Percentiles rank a stretch among this genome's conserved stretches.
These are phyloP conservation scores for Meripilus lineatus DNA, from an alignment of 1,284 basidiomycete genomes.

Conservation along the genomic window DNA sequence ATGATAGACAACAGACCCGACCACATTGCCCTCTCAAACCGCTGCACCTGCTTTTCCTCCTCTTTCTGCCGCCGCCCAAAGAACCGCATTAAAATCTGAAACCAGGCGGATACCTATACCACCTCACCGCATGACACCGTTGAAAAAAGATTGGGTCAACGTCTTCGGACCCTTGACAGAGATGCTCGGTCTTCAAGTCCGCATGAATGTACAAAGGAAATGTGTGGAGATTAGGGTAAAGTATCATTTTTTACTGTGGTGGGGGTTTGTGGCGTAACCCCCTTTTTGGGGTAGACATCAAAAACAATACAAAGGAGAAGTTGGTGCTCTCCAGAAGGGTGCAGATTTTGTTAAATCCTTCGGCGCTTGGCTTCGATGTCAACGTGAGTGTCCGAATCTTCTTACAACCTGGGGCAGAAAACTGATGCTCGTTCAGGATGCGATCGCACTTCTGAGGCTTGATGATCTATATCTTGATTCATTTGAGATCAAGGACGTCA, in stretches of 20 bases:
- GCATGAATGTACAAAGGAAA: slow-evolving; percentile 91
- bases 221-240: slow-evolving; percentile 87
- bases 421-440: slow-evolving; percentile 56
- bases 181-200: slow-evolving; percentile 89
- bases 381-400: slow-evolving; percentile 63
- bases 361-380: slow-evolving; percentile 90
- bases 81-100: slow-evolving; percentile 67
- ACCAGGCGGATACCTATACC: slow-evolving; percentile 85
- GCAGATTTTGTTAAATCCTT: slow-evolving; percentile 97
- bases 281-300: slow-evolving; percentile 63
- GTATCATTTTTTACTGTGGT: neutral
- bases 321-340: slow-evolving; percentile 93
- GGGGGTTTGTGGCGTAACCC: neutral
- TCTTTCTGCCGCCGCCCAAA: slow-evolving; percentile 53
- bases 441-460: slow-evolving; percentile 89
- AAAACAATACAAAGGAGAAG: slow-evolving; percentile 91
- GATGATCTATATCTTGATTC: slow-evolving; percentile 98
- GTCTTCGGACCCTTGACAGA: slow-evolving; percentile 96
- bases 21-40: slow-evolving; percentile 33
- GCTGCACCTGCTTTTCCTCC: slow-evolving; percentile 63
- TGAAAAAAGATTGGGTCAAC: slow-evolving; percentile 97
- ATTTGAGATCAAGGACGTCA: slow-evolving; percentile 99
- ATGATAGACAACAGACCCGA: slow-evolving; percentile 55
- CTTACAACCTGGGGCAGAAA: neutral
- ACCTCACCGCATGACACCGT: slow-evolving; percentile 94